phyloP scores from a whole-genome alignment of 2,329 filamentous ascomycete genomes.

The Curvularia spicifera region DNA sequence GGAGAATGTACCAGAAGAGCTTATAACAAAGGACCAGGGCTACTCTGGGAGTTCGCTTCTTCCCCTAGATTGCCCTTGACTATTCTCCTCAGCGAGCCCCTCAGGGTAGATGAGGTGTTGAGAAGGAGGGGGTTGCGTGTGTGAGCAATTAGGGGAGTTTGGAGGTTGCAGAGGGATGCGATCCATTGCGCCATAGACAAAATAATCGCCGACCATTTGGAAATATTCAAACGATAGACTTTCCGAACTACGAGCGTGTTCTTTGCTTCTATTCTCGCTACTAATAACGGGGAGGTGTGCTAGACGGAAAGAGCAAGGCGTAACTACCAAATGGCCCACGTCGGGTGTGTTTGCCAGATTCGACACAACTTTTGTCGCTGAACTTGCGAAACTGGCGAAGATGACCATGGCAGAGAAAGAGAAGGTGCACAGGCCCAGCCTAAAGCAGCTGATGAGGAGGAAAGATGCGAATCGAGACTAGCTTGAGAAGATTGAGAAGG shows the following conservation, averaged over 20 bases:
- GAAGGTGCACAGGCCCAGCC: slow-evolving; percentile 23
- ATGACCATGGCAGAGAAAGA: slow-evolving; percentile 21
- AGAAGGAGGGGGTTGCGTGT: too few species aligned
- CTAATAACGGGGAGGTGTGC: not conserved
- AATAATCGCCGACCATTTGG: slow-evolving; percentile 27
- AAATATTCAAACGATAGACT: not conserved
- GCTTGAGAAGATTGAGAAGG: slow-evolving; percentile 25
- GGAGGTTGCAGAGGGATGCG: too few species aligned
- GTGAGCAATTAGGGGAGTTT: too few species aligned
- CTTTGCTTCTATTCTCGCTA: not conserved
- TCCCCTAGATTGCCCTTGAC: too few species aligned
- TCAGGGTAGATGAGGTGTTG: too few species aligned
- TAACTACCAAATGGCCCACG: slow-evolving; percentile 21
- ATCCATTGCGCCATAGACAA: slow-evolving; percentile 28
- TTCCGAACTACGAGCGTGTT: not conserved
- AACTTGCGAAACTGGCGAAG: slow-evolving; percentile 24
- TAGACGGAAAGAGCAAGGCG: slow-evolving; percentile 14
- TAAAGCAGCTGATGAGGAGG: slow-evolving; percentile 22
- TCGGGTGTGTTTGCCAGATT: slow-evolving; percentile 5
- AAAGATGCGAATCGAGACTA: slow-evolving; percentile 1
- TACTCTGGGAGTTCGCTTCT: too few species aligned
- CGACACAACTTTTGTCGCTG: slow-evolving; percentile 7
- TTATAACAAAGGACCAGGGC: too few species aligned
- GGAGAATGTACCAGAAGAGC: too few species aligned
- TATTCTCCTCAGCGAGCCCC: too few species aligned